Conservation (phyloP, 345 rosid species). For the Eucalyptus urophylla region DNA sequence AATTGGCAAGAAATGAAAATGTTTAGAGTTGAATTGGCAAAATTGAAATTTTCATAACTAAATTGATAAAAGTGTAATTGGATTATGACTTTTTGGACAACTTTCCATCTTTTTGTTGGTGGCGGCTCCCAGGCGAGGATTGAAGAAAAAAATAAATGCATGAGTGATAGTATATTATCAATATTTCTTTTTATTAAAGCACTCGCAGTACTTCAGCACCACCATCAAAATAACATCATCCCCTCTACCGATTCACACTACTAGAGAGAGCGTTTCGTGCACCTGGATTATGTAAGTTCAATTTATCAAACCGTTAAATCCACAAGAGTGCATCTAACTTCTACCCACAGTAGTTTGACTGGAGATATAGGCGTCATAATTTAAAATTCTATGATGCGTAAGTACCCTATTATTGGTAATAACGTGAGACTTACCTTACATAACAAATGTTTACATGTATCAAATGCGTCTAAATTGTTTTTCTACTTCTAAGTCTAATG, state of each 20-base stretch:
- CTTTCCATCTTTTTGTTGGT: neutral
- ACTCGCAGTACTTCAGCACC: neutral
- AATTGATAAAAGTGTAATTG: fast-evolving
- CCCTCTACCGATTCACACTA: neutral
- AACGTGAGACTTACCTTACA: too few relatives aligned
- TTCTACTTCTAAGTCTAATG: too few relatives aligned
- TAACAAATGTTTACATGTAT: too few relatives aligned
- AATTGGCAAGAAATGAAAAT: fast-evolving
- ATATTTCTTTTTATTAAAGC: neutral
- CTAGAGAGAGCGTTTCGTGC: neutral
- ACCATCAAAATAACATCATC: neutral
- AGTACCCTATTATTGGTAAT: too few relatives aligned
- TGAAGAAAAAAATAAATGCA: too few relatives aligned
- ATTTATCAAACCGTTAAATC: neutral
- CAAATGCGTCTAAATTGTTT: too few relatives aligned
- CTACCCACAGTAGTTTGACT: too few relatives aligned
- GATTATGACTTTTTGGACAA: too few relatives aligned
- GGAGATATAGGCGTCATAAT: too few relatives aligned
- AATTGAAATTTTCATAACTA: fast-evolving
- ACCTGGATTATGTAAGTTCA: neutral
- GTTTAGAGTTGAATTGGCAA: fast-evolving
- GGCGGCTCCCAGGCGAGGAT: fast-evolving
- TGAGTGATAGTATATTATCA: neutral
- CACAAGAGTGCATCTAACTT: neutral
- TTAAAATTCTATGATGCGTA: too few relatives aligned